Percentiles rank a stretch among this genome's conserved stretches.
phyloP scores from a whole-genome alignment of 768 basidiomycete species.

The Termitomyces eurrhizus region DNA sequence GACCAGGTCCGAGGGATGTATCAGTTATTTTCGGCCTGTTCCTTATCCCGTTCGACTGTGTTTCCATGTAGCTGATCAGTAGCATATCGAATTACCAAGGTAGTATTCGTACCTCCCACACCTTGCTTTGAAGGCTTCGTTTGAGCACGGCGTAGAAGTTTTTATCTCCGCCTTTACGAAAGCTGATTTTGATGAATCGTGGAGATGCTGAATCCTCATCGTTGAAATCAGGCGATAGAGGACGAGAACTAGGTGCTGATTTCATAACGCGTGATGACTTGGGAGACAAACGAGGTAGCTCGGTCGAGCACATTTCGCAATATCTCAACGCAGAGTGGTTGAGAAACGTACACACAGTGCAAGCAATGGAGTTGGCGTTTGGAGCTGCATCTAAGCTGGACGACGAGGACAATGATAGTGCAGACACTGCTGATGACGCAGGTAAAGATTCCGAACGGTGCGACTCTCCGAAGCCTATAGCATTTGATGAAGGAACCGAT shows the following conservation, averaged over 20 bases:
- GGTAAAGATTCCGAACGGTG: slow-evolving; percentile 37
- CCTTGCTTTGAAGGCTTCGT: slow-evolving; percentile 61
- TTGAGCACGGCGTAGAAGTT: slow-evolving; percentile 76
- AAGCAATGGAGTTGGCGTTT: slow-evolving; percentile 49
- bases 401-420: slow-evolving; percentile 32
- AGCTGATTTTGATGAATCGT: slow-evolving; percentile 75
- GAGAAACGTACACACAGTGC: slow-evolving; percentile 88
- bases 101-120: slow-evolving; percentile 58
- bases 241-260: slow-evolving; percentile 66
- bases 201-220: slow-evolving; percentile 31
- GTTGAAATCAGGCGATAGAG: slow-evolving; percentile 46
- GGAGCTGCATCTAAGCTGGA: slow-evolving; percentile 26
- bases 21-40: slow-evolving; percentile 4
- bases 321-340: slow-evolving; percentile 70
- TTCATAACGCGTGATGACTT: slow-evolving; percentile 30
- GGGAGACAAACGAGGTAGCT: slow-evolving; percentile 40
- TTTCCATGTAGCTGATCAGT: not conserved
- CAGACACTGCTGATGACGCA: slow-evolving; percentile 26
- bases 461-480: slow-evolving; percentile 20
- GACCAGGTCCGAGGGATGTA: slow-evolving; percentile 1
- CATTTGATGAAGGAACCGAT: slow-evolving; percentile 22
- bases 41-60: slow-evolving; percentile 17
- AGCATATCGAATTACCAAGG: not conserved
- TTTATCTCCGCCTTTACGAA: slow-evolving; percentile 88
- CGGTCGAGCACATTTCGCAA: slow-evolving; percentile 87